A percentile compares a stretch with the other conserved stretches of the same genome.
Evolutionary conservation across 306 rosid genomes (phyloP).

Genomic region (Medicago truncatula): MtrunA17r5.0-ANR NC_053048.1:6318001-6318500

Average conservation of each 20-base stretch:
- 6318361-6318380: no score
- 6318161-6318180: no score
- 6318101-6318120: no score
- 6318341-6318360: no score
- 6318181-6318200: not conserved
- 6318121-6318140: no score
- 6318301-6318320: no score
- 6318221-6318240: not conserved
- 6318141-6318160: no score
- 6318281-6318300: no score
- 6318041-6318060: not conserved
- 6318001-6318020: not conserved
- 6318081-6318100: no score
- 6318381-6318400: no score
- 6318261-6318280: not conserved
- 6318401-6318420: not conserved
- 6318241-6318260: not conserved
- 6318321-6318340: no score
- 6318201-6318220: not conserved
- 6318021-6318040: not conserved
- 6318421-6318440: not conserved
- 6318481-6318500: slow-evolving; percentile 20
- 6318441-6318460: slow-evolving; percentile 5
- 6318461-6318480: slow-evolving; percentile 41
- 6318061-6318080: not conserved